These are phyloP conservation scores for Monilinia fructigena DNA, from an alignment of 2,329 filamentous ascomycete genomes.

Conservation along the genomic window DNA sequence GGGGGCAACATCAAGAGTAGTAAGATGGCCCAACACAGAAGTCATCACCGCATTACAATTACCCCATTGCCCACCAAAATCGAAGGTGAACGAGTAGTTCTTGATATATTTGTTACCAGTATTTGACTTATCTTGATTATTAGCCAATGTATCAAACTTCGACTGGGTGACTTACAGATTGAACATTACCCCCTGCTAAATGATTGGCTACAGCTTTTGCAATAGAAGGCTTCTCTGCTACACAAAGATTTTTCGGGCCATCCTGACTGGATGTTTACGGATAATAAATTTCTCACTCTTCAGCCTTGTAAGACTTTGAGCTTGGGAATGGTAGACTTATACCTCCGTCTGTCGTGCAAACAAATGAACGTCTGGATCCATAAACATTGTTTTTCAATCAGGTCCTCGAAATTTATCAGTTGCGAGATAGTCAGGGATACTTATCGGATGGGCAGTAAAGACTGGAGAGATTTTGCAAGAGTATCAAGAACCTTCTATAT, in stretches of 20 bases:
- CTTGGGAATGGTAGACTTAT: background rate
- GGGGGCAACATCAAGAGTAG: conserved; percentile 70
- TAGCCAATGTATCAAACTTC: conserved; percentile 19
- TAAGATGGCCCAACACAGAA: conserved; percentile 85
- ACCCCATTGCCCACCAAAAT: conserved; percentile 80
- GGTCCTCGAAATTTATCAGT: background rate
- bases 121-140: conserved; percentile 28
- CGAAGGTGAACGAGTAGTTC: conserved; percentile 89
- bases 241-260: conserved; percentile 62
- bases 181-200: conserved; percentile 72
- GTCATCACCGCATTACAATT: conserved; percentile 88
- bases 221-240: conserved; percentile 89
- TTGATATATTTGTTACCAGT: conserved; percentile 68
- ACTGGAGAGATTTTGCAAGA: background rate
- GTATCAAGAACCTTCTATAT: background rate
- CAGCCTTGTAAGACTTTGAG: background rate
- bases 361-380: background rate
- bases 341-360: background rate
- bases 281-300: background rate
- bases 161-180: conserved; percentile 56
- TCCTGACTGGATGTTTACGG: conserved; percentile 19
- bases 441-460: too few relatives aligned
- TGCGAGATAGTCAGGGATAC: background rate
- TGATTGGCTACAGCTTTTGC: conserved; percentile 91
- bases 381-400: background rate